Percentiles rank a stretch among this genome's conserved stretches.
These are phyloP conservation scores for Solanum hybrid DNA, from an alignment of 305 asterid species.

Conservation along the genomic window DNA sequence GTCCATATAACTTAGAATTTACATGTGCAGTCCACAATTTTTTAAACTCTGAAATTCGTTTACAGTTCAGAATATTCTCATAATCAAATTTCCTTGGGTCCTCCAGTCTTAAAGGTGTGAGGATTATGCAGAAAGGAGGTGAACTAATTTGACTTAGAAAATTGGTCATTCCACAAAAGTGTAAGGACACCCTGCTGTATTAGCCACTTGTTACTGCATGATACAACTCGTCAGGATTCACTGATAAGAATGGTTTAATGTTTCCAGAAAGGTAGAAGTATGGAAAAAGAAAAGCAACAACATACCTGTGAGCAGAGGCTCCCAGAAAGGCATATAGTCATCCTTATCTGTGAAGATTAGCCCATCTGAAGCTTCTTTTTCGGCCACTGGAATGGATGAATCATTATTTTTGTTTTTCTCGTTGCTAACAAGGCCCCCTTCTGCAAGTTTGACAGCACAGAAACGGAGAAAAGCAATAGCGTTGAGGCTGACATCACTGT, in stretches of 20 bases:
- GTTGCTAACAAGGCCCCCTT: constrained; percentile 77
- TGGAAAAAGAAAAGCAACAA: not conserved
- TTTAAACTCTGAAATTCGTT: not conserved
- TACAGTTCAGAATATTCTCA: not conserved
- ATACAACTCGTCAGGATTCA: not conserved
- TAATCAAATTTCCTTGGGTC: not conserved
- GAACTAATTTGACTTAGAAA: not conserved
- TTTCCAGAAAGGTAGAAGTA: not conserved
- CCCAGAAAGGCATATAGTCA: constrained; percentile 62
- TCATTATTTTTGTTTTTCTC: constrained; percentile 46
- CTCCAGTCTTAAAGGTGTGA: not conserved
- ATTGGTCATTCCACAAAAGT: not conserved
- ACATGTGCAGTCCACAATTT: not conserved
- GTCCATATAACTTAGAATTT: not conserved
- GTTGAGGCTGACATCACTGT: constrained; percentile 96
- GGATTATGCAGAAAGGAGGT: not conserved
- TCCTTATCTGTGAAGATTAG: constrained; percentile 48
- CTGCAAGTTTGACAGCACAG: constrained; percentile 97
- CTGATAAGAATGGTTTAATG: not conserved
- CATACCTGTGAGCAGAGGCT: constrained; percentile 88
- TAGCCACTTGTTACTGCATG: not conserved
- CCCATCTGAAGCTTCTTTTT: constrained; percentile 46
- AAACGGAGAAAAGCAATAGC: constrained; percentile 98
- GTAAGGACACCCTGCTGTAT: not conserved
- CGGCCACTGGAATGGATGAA: constrained; percentile 17